These are phyloP conservation scores for Tuber brumale DNA, from an alignment of 495 filamentous ascomycete species.

Conservation along the genomic window DNA sequence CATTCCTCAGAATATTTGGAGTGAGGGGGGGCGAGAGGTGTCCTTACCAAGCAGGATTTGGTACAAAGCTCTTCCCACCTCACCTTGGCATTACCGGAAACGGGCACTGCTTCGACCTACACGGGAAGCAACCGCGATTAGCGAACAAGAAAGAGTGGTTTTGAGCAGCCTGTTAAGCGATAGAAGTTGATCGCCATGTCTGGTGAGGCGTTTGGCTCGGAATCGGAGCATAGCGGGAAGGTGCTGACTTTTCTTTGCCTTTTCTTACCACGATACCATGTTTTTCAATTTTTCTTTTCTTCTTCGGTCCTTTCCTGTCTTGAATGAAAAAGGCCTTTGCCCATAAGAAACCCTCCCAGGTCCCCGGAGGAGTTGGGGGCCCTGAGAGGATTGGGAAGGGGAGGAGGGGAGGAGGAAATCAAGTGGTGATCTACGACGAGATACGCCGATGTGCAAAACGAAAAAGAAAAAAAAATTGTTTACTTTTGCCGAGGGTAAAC, in stretches of 20 bases:
- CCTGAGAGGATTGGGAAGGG: slow-evolving; percentile 5
- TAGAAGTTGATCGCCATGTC: slow-evolving; percentile 23
- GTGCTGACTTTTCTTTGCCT: neutral
- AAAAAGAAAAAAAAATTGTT: slow-evolving; percentile 14
- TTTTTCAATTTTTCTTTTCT: slow-evolving; percentile 15
- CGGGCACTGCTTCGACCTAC: slow-evolving; percentile 18
- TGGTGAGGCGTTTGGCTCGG: slow-evolving; percentile 31
- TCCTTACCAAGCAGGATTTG: neutral
- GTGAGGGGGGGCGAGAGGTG: neutral
- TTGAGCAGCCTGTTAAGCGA: slow-evolving; percentile 30
- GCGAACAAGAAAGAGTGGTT: slow-evolving; percentile 21
- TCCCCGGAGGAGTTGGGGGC: slow-evolving; percentile 1
- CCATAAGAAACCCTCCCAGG: neutral
- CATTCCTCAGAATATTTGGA: neutral
- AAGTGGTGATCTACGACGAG: slow-evolving; percentile 31
- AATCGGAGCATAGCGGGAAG: slow-evolving; percentile 21
- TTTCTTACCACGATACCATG: slow-evolving; percentile 10
- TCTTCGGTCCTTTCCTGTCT: slow-evolving; percentile 8
- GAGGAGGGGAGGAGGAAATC: slow-evolving; percentile 8
- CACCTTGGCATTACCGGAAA: neutral
- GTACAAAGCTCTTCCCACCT: neutral
- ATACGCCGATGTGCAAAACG: slow-evolving; percentile 35
- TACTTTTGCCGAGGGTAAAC: slow-evolving; percentile 16
- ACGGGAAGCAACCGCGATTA: slow-evolving; percentile 37
- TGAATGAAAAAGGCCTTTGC: neutral